Evolutionary conservation across 148 eudicot genomes (phyloP).

Genomic region (Dianthus caryophyllus): DNA sequence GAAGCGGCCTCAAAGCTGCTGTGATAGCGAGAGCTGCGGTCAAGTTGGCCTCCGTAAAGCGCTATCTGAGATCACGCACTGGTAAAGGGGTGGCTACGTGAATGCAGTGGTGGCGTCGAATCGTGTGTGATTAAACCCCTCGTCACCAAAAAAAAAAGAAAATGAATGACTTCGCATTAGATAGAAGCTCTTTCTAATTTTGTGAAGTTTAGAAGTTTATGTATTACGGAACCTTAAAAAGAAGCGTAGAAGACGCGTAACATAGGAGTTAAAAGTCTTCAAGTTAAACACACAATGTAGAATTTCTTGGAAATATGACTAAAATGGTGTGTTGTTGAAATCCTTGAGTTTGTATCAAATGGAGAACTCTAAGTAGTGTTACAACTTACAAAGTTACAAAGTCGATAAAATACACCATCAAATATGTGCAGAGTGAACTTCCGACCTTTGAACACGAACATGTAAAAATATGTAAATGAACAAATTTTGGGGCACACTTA

Average conservation of each 20-base stretch:
- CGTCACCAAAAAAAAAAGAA: no score
- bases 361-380: slow-evolving; percentile 5
- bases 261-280: neutral
- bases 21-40: no score
- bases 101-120: no score
- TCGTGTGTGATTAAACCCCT: no score
- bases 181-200: neutral
- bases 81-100: no score
- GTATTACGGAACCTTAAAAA: neutral
- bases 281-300: no score
- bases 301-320: neutral
- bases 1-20: no score
- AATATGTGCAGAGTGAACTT: neutral
- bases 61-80: no score
- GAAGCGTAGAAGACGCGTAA: neutral
- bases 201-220: neutral
- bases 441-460: slow-evolving; percentile 4
- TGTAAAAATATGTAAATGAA: slow-evolving; percentile 16
- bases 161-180: neutral
- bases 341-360: slow-evolving; percentile 10
- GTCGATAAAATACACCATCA: no score
- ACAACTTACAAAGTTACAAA: neutral
- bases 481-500: neutral
- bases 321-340: neutral
- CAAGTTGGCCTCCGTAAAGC: no score